Evolutionary conservation across 345 rosid genomes (phyloP), one percentile per base, ranked within the genome.

Genomic region (Sisymbrium irio): DNA sequence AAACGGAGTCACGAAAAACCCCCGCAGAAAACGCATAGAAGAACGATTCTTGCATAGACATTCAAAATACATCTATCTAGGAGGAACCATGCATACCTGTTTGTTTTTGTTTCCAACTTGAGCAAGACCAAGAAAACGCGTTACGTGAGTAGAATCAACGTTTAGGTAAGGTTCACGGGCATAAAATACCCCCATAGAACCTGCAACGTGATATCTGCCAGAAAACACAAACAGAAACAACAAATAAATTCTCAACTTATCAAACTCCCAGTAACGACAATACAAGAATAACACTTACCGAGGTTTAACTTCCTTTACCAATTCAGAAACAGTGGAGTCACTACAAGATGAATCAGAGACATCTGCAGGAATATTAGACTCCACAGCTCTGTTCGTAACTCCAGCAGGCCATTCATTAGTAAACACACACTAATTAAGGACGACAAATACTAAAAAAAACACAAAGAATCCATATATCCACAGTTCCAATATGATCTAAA

Each of bases 401-500:
- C 92, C 93, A 15, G 83, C 85, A 27, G 98, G 98, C 98, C 98
- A 94, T 78, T 88, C 97, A 77, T 94, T 94, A 87, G 97, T 94
- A 65, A 50, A 50, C 20, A 57, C 20, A 57, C 33, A 71, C 47
- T 55, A 53, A 66, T 87, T 82, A 89, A 87, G 96, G 83, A 84
- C 68, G 5, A 62, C 82, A 55, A 37, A 0, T 6, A 35, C 41
- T 17, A 56, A n/a, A n/a, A n/a, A 55, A 25, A 39, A 35, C 35
- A 55, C 3, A 46, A 2, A 44, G 59, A 61, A 25, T 36, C 56
- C 12, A 50, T 50, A 27, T 30, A 69, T 30, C 37, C 18, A 75
- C 22, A 42, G 1, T 15, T 12, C 15, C 42, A 33, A 27, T 11
- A 27, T 20, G 65, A 53, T 41, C 42, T 33, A 45, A 45, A 9